Conservation (phyloP, 768 basidiomycete species). For the Leccinum longicurvipes region DNA sequence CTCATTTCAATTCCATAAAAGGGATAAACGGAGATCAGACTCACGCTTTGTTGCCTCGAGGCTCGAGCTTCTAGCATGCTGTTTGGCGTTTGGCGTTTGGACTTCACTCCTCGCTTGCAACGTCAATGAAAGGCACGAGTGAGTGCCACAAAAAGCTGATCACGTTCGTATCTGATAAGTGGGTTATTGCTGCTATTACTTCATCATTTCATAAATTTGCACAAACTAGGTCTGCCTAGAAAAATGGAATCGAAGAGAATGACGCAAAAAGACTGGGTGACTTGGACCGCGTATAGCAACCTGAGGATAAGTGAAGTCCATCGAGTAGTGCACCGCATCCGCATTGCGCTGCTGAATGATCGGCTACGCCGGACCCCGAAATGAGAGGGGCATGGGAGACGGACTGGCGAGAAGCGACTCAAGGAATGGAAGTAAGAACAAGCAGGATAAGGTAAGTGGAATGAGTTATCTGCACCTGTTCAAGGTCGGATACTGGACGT, state of each 20-base stretch:
- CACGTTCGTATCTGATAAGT: background rate
- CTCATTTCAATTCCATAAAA: background rate
- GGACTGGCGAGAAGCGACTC: background rate
- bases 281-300: background rate
- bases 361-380: background rate
- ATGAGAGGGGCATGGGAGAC: background rate
- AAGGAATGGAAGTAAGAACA: constrained; percentile 4
- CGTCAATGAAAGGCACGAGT: background rate
- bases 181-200: background rate
- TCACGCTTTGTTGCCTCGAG: background rate
- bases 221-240: background rate
- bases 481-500: background rate
- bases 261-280: background rate
- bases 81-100: background rate
- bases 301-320: background rate
- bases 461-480: background rate
- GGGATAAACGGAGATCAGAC: background rate
- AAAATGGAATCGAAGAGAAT: constrained; percentile 5
- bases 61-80: constrained; percentile 5
- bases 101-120: background rate
- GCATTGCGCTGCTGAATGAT: background rate
- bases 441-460: background rate
- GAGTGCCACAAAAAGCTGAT: background rate
- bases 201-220: background rate
- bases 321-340: background rate